Base-by-base conservation (phyloP, 2,329 filamentous ascomycete species). In the Dothideomycetes sp. region DNA sequence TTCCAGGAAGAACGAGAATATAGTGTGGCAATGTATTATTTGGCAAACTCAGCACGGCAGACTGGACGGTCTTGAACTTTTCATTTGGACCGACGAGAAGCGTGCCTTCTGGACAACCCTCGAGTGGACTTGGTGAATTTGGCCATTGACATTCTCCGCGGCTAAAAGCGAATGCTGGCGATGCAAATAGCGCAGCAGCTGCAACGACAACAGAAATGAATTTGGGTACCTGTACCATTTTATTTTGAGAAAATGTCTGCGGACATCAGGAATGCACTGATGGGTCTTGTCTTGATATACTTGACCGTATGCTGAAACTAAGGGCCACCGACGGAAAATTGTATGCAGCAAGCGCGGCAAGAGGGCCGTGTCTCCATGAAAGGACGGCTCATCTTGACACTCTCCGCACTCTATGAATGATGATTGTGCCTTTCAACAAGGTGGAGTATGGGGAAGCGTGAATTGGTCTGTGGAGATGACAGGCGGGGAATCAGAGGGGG, bases 1-100 rank as follows among this genome's bases (percentile, higher is more conserved):
- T 67, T 0, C 77, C 77, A 0, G 75, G 64, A 0, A 70, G 67
- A 34, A 81, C 69, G 10, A 81, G 65, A 47, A 82, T 79, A 14
- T 67, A 66, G 41, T 70, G 62, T 0, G 67, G 52, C 4, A 58
- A 58, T 12, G 61, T 63, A 48, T 71, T 58, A 36, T 65, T 54
- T 1, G 65, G 64, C 3, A 72, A 52, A 32, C 65, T 65, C 9
- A 62, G 51, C 24, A 73, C 60, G 15, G 69, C 69, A 3, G 60
- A 61, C 52, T 72, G 69, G 24, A 72, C 58, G 10, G 58, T 66
- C 3, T 50, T 53, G 48, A 49, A 55, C 5, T 47, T 44, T 19
- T 42, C 34, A 15, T 32, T 34, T 8, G 50, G 45, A 1, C 50
- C 50, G 16, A 59, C 55, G n/a, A 57, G 48, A 8, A 57, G 38